Evolutionary conservation across 495 filamentous ascomycete genomes (phyloP).

Genomic region (Hypoxylon subgilvum): DNA sequence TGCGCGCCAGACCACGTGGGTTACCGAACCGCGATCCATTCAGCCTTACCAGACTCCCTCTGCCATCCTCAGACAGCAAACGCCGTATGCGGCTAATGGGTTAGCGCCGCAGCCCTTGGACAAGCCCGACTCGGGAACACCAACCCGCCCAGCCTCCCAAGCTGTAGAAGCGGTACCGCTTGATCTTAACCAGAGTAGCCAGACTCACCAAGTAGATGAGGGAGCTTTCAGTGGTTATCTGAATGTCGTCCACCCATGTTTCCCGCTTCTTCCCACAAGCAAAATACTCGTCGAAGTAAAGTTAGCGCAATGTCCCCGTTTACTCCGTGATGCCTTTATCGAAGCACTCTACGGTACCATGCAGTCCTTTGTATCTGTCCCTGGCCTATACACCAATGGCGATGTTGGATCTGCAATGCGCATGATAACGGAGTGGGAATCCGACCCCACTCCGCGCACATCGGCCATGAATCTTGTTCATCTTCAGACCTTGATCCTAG

Average conservation of each 20-base stretch:
- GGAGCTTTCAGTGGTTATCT: constrained; percentile 68
- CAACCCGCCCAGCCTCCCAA: constrained; percentile 41
- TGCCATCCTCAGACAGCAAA: constrained; percentile 24
- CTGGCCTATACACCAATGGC: constrained; percentile 45
- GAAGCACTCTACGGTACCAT: constrained; percentile 69
- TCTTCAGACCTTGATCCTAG: constrained; percentile 67
- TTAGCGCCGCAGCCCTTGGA: constrained; percentile 45
- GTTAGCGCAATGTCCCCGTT: constrained; percentile 63
- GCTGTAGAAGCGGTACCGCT: constrained; percentile 40
- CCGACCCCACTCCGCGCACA: constrained; percentile 52
- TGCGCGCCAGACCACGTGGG: constrained; percentile 42
- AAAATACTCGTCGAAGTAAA: constrained; percentile 67
- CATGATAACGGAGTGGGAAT: constrained; percentile 61
- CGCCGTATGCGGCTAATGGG: constrained; percentile 52
- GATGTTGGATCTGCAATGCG: constrained; percentile 54
- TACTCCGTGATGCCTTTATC: constrained; percentile 73
- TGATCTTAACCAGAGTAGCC: constrained; percentile 39
- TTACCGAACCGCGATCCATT: constrained; percentile 48
- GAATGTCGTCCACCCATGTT: constrained; percentile 70
- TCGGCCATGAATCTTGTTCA: constrained; percentile 62
- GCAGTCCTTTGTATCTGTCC: constrained; percentile 59
- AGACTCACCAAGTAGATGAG: constrained; percentile 50
- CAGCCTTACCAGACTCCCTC: constrained; percentile 47
- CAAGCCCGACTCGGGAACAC: constrained; percentile 34
- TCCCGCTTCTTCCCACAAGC: constrained; percentile 74